Conservation (phyloP, 2,329 filamentous ascomycete species). For the Colletotrichum sp. region DNA sequence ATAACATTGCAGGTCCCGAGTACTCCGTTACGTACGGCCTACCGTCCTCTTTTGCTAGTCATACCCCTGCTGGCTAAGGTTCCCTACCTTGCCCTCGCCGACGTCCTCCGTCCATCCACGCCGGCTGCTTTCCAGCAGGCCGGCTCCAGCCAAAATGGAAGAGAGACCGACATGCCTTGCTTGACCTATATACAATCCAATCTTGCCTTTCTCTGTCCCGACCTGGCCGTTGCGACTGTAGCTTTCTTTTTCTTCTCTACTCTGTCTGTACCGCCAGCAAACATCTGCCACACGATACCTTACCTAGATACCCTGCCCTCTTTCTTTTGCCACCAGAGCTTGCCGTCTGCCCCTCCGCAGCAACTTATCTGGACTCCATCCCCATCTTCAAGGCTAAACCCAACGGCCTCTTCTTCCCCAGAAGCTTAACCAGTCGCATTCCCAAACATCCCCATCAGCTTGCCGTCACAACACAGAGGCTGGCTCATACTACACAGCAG, state of each 20-base stretch:
- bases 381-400: background rate
- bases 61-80: constrained; percentile 27
- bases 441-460: background rate
- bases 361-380: constrained; percentile 3
- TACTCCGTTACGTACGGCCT: background rate
- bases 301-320: background rate
- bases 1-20: background rate
- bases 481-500: background rate
- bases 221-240: constrained; percentile 1
- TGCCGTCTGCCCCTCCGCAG: background rate
- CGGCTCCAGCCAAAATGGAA: background rate
- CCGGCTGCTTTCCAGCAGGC: constrained; percentile 21
- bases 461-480: background rate
- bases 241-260: background rate
- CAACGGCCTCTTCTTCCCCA: background rate
- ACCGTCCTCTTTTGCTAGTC: background rate
- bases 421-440: background rate
- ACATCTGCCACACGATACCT: background rate
- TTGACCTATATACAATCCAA: constrained; percentile 28
- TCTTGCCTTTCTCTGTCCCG: constrained; percentile 26
- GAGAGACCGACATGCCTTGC: background rate
- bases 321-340: constrained; percentile 16
- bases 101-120: constrained; percentile 35
- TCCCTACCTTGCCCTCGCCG: background rate
- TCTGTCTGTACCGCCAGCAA: background rate